These are phyloP conservation scores for Psidium friedrichsthalianum DNA, from an alignment of 345 rosid genomes.

Conservation along the genomic window DNA sequence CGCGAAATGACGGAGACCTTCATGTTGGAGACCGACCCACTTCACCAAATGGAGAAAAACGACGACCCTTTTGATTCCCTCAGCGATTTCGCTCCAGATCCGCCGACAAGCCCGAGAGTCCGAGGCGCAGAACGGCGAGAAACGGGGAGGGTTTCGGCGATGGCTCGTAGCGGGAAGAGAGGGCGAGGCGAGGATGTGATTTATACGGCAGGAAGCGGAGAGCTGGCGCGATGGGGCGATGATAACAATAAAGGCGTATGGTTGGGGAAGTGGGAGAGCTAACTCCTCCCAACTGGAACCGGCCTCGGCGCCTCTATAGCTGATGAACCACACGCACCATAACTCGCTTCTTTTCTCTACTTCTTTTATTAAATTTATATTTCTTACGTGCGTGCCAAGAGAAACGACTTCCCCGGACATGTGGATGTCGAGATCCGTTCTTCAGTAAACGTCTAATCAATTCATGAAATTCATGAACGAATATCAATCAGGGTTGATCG, in stretches of 20 bases:
- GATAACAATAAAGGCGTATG: background rate
- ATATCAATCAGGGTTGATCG: too few species aligned
- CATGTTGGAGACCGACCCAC: slow-evolving; percentile 44
- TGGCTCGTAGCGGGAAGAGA: background rate
- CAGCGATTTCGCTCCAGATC: background rate
- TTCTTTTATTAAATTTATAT: background rate
- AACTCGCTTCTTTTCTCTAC: background rate
- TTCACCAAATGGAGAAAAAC: background rate
- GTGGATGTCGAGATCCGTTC: background rate
- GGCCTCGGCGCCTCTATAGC: background rate
- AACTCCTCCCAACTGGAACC: background rate
- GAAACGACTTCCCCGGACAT: background rate
- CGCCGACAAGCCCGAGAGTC: background rate
- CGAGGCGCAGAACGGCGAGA: background rate
- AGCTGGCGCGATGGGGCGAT: background rate
- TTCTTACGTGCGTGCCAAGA: background rate
- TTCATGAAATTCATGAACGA: background rate
- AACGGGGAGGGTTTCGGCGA: background rate
- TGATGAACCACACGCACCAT: background rate
- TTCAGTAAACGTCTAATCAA: background rate
- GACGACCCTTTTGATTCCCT: background rate
- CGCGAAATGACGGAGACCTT: slow-evolving; percentile 75
- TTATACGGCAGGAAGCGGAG: background rate
- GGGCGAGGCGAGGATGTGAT: background rate
- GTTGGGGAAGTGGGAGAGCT: background rate